Conservation (phyloP, 2,329 filamentous ascomycete genomes). For the Dryadomyces quercus-mongolicae region DNA sequence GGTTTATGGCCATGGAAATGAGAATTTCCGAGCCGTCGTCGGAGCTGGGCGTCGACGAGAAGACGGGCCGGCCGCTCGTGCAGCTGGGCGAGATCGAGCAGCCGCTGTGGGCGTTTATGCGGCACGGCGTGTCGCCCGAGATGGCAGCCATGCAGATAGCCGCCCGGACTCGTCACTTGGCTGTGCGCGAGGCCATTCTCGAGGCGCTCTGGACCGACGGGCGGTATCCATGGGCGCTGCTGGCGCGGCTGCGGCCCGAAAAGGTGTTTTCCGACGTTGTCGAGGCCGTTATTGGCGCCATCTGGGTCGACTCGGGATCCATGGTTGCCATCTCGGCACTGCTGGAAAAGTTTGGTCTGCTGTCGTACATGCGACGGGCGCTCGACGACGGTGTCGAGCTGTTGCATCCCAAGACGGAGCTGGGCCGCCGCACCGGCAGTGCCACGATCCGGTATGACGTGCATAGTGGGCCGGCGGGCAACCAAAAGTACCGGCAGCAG, state of each 20-base stretch:
- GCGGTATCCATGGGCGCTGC: constrained; percentile 64
- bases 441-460: constrained; percentile 42
- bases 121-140: constrained; percentile 34
- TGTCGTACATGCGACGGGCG: constrained; percentile 49
- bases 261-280: constrained; percentile 81
- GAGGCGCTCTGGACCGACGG: constrained; percentile 34
- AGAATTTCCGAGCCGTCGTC: constrained; percentile 15
- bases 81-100: background rate
- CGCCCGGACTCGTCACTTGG: constrained; percentile 31
- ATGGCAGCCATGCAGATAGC: constrained; percentile 23
- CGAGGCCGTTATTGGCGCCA: constrained; percentile 67
- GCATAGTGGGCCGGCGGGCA: constrained; percentile 2
- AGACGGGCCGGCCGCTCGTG: too few relatives aligned
- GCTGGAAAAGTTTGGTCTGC: constrained; percentile 50
- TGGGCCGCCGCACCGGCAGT: constrained; percentile 45
- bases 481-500: constrained; percentile 10
- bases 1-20: constrained; percentile 58
- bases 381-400: constrained; percentile 46
- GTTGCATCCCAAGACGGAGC: constrained; percentile 53
- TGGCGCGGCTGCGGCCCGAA: constrained; percentile 51
- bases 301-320: constrained; percentile 69
- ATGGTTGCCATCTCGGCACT: constrained; percentile 47
- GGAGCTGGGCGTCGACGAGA: background rate
- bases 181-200: constrained; percentile 35
- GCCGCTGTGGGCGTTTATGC: constrained; percentile 59